Percentiles rank a stretch among this genome's conserved stretches.
These are phyloP conservation scores for Cladophialophora immunda DNA, from an alignment of 2,329 filamentous ascomycete genomes.

Conservation along the genomic window DNA sequence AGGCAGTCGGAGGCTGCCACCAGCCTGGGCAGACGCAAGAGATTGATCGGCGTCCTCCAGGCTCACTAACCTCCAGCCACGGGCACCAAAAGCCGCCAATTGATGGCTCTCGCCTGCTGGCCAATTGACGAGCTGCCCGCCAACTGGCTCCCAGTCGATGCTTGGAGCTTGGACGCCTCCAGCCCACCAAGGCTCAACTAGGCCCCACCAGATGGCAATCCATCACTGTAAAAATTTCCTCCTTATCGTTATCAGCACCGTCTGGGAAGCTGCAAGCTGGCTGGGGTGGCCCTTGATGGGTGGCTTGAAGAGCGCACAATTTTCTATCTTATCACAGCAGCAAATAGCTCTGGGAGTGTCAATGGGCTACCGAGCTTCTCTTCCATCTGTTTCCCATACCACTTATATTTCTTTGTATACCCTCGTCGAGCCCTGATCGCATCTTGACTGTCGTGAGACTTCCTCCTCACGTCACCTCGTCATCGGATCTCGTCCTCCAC, in stretches of 20 bases:
- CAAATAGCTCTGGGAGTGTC: conserved; percentile 8
- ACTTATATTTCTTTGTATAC: background rate
- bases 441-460: background rate
- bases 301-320: conserved; percentile 11
- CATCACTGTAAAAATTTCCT: conserved; percentile 20
- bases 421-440: conserved; percentile 2
- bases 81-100: background rate
- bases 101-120: conserved; percentile 5
- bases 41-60: conserved; percentile 11
- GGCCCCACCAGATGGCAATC: background rate
- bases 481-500: conserved; percentile 9
- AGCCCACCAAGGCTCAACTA: too few relatives aligned
- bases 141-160: background rate
- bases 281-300: background rate
- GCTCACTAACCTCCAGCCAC: conserved; percentile 6
- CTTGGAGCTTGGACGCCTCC: background rate
- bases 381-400: background rate
- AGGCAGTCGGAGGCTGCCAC: conserved; percentile 1
- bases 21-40: background rate
- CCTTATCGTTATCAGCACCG: conserved; percentile 32
- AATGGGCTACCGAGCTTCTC: background rate
- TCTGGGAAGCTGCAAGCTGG: conserved; percentile 5
- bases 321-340: conserved; percentile 19
- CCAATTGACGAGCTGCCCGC: conserved; percentile 22
- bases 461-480: conserved; percentile 14